These are phyloP conservation scores for Bjerkandera adusta DNA, from an alignment of 1,284 basidiomycete species.

Conservation along the genomic window DNA sequence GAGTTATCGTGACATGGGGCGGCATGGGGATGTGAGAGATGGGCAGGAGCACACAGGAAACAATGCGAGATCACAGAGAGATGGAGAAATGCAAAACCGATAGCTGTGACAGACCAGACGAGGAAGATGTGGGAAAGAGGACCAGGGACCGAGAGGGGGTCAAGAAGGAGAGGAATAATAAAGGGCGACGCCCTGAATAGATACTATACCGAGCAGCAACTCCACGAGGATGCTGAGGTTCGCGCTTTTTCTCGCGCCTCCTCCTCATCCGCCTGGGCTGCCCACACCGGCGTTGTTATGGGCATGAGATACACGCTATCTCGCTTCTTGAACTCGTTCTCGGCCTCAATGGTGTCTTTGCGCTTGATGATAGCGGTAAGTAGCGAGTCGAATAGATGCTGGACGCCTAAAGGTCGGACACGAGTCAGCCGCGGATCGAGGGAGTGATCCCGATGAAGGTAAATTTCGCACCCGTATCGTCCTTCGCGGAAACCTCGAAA, in stretches of 20 bases:
- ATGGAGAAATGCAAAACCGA: slow-evolving; percentile 18
- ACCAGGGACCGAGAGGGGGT: slow-evolving; percentile 7
- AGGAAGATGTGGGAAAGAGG: slow-evolving; percentile 1
- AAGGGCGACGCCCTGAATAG: slow-evolving; percentile 19
- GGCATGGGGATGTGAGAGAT: neutral
- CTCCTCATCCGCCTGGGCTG: slow-evolving; percentile 76
- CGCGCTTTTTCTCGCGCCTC: slow-evolving; percentile 69
- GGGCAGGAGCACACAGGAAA: slow-evolving; percentile 23
- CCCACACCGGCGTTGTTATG: slow-evolving; percentile 64
- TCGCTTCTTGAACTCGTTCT: slow-evolving; percentile 73
- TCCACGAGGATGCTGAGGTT: slow-evolving; percentile 51
- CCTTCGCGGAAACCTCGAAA: slow-evolving; percentile 85
- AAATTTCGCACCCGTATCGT: slow-evolving; percentile 61
- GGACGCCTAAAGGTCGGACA: slow-evolving; percentile 53
- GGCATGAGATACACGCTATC: slow-evolving; percentile 76
- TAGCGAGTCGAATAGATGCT: slow-evolving; percentile 71
- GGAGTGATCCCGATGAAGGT: slow-evolving; percentile 6
- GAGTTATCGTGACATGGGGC: slow-evolving; percentile 9
- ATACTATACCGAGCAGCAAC: slow-evolving; percentile 52
- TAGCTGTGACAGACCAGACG: slow-evolving; percentile 11
- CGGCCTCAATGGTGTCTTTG: slow-evolving; percentile 74
- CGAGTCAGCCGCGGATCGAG: slow-evolving; percentile 9
- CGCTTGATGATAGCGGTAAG: slow-evolving; percentile 74
- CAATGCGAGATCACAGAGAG: slow-evolving; percentile 27
- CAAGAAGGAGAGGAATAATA: slow-evolving; percentile 8